Evolutionary conservation across 768 basidiomycete species (phyloP).

Genomic region (Tubosaeta sp.): DNA sequence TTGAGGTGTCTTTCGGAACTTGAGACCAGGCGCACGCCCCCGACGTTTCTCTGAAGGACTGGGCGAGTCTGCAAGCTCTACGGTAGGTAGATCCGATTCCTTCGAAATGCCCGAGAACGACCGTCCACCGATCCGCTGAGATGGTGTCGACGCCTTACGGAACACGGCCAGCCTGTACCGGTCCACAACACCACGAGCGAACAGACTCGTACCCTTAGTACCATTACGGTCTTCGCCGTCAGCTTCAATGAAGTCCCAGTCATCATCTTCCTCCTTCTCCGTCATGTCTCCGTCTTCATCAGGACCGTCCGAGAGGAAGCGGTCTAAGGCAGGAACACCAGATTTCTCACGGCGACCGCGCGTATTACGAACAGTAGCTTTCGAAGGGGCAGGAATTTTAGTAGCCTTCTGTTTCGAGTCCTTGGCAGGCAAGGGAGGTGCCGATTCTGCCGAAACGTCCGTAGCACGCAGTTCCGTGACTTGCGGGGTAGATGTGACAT

Average conservation of each 20-base stretch:
- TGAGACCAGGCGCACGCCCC: slow-evolving; percentile 63
- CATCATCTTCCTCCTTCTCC: slow-evolving; percentile 62
- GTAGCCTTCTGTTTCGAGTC: slow-evolving; percentile 27
- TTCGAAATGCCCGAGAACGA: slow-evolving; percentile 58
- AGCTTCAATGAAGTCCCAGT: slow-evolving; percentile 88
- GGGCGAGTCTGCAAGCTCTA: slow-evolving; percentile 41
- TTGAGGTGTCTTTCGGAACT: slow-evolving; percentile 70
- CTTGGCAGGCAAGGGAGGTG: slow-evolving; percentile 31
- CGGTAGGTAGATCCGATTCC: slow-evolving; percentile 41
- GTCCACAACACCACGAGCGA: slow-evolving; percentile 89
- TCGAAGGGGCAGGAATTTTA: slow-evolving; percentile 13
- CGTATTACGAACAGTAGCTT: slow-evolving; percentile 22
- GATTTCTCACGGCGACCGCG: slow-evolving; percentile 73
- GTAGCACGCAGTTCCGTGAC: slow-evolving; percentile 9
- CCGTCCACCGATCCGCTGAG: slow-evolving; percentile 41
- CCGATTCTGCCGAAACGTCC: slow-evolving; percentile 6
- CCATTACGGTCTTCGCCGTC: slow-evolving; percentile 85
- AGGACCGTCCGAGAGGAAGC: slow-evolving; percentile 54
- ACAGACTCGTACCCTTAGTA: slow-evolving; percentile 72
- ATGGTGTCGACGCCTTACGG: slow-evolving; percentile 73
- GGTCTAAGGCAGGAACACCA: slow-evolving; percentile 76
- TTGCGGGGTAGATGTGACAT: slow-evolving; percentile 14
- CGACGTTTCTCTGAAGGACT: slow-evolving; percentile 52
- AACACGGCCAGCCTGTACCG: slow-evolving; percentile 82
- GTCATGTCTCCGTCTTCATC: slow-evolving; percentile 40